phyloP scores from a whole-genome alignment of 176 grass and related monocot genomes.

The Phragmites australis region DNA sequence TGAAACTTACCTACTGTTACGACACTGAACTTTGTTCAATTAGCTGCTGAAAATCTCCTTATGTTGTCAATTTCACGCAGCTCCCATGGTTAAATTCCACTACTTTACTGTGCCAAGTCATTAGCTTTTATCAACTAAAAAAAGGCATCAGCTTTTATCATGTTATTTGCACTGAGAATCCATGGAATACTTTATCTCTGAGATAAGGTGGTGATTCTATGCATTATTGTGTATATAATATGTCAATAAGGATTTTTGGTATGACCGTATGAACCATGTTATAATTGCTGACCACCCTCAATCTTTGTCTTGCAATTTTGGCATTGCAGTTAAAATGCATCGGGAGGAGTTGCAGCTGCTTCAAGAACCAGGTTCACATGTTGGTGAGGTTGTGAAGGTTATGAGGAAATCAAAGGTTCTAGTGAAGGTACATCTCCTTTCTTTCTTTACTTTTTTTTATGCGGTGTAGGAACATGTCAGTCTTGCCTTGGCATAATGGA shows the following conservation, averaged over 20 bases:
- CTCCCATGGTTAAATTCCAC: not conserved
- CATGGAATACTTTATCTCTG: not conserved
- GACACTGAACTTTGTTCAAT: not conserved
- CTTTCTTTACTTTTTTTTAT: not conserved
- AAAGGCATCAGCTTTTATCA: not conserved
- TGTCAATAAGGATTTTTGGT: not conserved
- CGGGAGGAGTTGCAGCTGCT: conserved; percentile 81
- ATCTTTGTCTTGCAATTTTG: not conserved
- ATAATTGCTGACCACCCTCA: not conserved
- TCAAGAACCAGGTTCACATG: conserved; percentile 80
- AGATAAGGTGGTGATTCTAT: not conserved
- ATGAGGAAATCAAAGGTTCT: conserved; percentile 98
- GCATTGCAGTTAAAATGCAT: conserved; percentile 57
- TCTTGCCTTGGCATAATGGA: not conserved
- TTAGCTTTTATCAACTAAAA: not conserved
- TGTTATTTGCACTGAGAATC: not conserved
- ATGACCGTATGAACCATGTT: not conserved
- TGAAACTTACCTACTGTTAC: not conserved
- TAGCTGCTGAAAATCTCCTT: not conserved
- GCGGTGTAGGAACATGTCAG: not conserved
- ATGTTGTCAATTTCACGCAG: not conserved
- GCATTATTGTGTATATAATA: not conserved
- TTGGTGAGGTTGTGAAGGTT: conserved; percentile 96
- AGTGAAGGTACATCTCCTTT: conserved; percentile 65
- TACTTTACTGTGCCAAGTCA: not conserved